These are phyloP conservation scores for Microcyclospora tardicrescens DNA, from an alignment of 2,329 filamentous ascomycete species.

Conservation along the genomic window DNA sequence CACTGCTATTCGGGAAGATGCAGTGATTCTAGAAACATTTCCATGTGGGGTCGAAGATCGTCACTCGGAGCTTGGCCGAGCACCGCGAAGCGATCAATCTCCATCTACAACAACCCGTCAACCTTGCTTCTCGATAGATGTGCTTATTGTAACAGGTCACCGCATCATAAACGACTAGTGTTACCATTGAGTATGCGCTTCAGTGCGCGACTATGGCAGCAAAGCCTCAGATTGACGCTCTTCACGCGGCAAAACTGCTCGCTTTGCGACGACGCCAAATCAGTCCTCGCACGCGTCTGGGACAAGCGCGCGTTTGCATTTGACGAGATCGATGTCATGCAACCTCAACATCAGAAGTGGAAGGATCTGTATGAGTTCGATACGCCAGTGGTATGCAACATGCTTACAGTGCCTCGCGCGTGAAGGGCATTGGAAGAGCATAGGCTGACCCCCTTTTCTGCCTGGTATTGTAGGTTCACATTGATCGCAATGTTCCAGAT, in stretches of 20 bases:
- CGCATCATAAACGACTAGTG: too few relatives aligned
- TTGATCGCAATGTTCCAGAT: constrained; percentile 42
- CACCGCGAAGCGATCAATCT: too few relatives aligned
- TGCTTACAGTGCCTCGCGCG: too few relatives aligned
- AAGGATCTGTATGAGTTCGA: constrained; percentile 67
- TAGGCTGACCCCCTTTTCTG: background rate
- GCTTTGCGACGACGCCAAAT: constrained; percentile 56
- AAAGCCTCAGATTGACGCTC: constrained; percentile 42
- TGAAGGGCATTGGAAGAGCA: too few relatives aligned
- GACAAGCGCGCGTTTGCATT: constrained; percentile 54
- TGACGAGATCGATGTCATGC: constrained; percentile 56
- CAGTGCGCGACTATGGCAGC: background rate
- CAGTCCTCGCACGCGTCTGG: constrained; percentile 55
- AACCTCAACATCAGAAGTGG: constrained; percentile 50
- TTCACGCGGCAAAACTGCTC: constrained; percentile 63
- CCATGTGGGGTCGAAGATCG: too few relatives aligned
- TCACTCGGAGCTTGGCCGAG: too few relatives aligned
- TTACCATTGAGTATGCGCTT: background rate
- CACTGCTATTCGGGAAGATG: too few relatives aligned
- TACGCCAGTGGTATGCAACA: constrained; percentile 54
- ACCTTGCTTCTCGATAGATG: too few relatives aligned
- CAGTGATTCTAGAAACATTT: too few relatives aligned
- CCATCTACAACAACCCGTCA: too few relatives aligned
- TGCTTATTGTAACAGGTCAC: too few relatives aligned
- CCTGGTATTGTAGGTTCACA: constrained; percentile 36